Conservation (phyloP, 768 basidiomycete genomes). For the Erythrobasidium yunnanense region DNA sequence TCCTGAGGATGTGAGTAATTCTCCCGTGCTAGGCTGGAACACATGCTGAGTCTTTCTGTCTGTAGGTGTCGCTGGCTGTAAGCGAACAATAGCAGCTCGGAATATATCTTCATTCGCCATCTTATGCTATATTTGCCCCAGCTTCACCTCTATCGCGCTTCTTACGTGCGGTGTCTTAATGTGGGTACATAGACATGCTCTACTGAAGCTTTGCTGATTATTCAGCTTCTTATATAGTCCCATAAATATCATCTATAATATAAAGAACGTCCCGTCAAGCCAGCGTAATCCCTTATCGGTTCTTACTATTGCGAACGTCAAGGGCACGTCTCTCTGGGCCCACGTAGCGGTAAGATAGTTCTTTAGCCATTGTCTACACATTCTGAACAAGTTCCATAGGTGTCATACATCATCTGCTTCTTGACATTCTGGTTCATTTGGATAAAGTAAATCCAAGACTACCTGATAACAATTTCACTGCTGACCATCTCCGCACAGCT, state of each 20-base stretch:
- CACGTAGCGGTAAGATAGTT: conserved; percentile 17
- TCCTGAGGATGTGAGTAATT: conserved; percentile 61
- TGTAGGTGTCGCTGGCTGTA: conserved; percentile 29
- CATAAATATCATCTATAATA: conserved; percentile 73
- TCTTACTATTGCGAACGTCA: conserved; percentile 37
- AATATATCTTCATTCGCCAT: background rate
- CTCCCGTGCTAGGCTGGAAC: no score
- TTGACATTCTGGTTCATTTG: conserved; percentile 51
- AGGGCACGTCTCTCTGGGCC: conserved; percentile 32
- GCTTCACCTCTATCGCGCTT: conserved; percentile 57
- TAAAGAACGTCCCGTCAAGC: conserved; percentile 51
- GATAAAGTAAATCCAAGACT: conserved; percentile 44
- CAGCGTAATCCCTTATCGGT: conserved; percentile 44
- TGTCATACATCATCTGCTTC: conserved; percentile 65
- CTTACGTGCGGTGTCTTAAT: conserved; percentile 64
- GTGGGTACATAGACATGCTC: background rate
- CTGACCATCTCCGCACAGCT: conserved; percentile 6
- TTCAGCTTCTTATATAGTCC: conserved; percentile 43
- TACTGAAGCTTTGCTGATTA: background rate
- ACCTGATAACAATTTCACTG: background rate
- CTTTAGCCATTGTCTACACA: no score
- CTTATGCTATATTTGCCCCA: conserved; percentile 38
- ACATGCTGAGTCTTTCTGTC: background rate
- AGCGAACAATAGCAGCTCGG: background rate
- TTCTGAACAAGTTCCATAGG: no score